A percentile compares a stretch with the other conserved stretches of the same genome.
Evolutionary conservation across 2,329 filamentous ascomycete species (phyloP).

Genomic region (Claviceps africana): DNA sequence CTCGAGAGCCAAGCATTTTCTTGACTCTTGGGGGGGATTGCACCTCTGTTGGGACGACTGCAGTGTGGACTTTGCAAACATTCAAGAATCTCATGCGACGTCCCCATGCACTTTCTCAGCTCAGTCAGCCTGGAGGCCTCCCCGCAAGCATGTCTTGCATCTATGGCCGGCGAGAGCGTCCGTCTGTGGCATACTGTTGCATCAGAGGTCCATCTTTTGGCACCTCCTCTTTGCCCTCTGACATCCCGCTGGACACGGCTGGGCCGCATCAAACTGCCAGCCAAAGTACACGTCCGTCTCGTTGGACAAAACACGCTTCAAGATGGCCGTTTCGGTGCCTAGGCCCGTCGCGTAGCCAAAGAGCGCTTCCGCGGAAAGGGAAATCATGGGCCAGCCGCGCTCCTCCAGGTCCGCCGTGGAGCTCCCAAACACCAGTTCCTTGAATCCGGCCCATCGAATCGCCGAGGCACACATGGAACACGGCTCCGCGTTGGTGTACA

Average conservation of each 20-base stretch:
- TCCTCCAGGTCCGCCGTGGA: constrained; percentile 30
- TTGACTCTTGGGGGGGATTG: too few species aligned
- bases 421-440: constrained; percentile 40
- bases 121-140: too few species aligned
- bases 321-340: constrained; percentile 24
- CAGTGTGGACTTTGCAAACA: too few species aligned
- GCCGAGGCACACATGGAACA: constrained; percentile 45
- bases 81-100: too few species aligned
- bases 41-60: too few species aligned
- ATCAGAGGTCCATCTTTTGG: background rate
- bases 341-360: constrained; percentile 24
- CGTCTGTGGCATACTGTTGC: background rate
- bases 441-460: constrained; percentile 41
- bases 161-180: background rate
- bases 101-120: too few species aligned
- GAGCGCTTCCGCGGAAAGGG: constrained; percentile 29
- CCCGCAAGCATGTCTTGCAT: background rate
- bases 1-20: too few species aligned
- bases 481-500: constrained; percentile 44
- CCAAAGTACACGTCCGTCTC: constrained; percentile 40
- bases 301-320: constrained; percentile 31
- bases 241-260: constrained; percentile 4
- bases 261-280: constrained; percentile 34
- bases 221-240: background rate
- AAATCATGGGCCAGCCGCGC: constrained; percentile 37